Percentiles rank a stretch among this genome's conserved stretches.
Conservation (phyloP, 331 rosid species). For the Quercus tomentella region DNA sequence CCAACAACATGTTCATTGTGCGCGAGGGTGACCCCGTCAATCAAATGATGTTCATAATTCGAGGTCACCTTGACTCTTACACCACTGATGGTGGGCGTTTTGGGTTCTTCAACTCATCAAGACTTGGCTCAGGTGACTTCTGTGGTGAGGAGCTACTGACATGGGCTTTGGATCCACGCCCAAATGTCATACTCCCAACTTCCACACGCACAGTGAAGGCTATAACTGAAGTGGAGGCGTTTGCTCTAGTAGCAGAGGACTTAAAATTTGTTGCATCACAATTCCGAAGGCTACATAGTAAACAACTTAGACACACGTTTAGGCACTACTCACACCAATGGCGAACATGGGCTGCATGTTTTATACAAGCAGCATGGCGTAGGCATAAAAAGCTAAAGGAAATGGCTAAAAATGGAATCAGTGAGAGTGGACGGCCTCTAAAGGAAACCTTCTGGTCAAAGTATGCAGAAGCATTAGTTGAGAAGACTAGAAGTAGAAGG, state of each 20-base stretch:
- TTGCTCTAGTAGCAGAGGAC: constrained; percentile 8
- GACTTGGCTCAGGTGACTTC: constrained; percentile 2
- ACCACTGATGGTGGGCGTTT: not conserved
- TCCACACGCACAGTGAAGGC: not conserved
- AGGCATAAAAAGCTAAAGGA: not conserved
- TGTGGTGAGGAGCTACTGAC: constrained; percentile 20
- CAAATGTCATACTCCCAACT: not conserved
- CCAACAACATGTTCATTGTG: not conserved
- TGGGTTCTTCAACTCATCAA: not conserved
- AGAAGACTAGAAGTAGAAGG: too few species aligned
- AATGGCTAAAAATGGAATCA: too few species aligned
- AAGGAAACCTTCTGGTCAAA: too few species aligned
- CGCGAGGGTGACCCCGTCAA: constrained; percentile 8
- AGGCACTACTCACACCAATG: not conserved
- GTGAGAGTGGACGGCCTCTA: too few species aligned
- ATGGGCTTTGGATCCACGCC: constrained; percentile 4
- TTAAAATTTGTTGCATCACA: not conserved
- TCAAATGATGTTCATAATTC: not conserved
- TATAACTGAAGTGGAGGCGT: not conserved
- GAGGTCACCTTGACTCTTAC: not conserved
- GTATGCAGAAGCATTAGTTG: too few species aligned
- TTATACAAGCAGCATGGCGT: constrained; percentile 1
- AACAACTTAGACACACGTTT: not conserved
- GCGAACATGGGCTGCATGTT: constrained; percentile 3
- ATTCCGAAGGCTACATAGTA: not conserved